These are phyloP conservation scores for Leucocoprinus leucothites DNA, from an alignment of 768 basidiomycete genomes.

Conservation along the genomic window DNA sequence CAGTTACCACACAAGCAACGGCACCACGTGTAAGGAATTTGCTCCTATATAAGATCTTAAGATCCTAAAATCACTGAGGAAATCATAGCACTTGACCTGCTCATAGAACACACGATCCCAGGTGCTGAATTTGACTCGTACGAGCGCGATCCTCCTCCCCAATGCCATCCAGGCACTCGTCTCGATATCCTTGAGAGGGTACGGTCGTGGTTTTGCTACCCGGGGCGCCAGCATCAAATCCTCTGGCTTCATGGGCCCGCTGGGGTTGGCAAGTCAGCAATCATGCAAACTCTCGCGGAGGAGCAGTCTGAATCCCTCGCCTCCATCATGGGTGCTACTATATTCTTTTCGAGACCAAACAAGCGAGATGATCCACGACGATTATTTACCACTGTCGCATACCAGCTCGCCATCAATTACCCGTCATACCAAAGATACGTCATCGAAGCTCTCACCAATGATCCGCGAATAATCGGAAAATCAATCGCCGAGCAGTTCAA, in stretches of 20 bases:
- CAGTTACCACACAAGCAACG: too few relatives aligned
- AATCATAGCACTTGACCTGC: too few relatives aligned
- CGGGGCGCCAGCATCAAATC: too few relatives aligned
- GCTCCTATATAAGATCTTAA: too few relatives aligned
- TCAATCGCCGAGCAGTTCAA: slow-evolving; percentile 13
- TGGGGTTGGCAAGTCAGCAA: slow-evolving; percentile 7
- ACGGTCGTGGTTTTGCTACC: too few relatives aligned
- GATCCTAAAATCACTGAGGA: too few relatives aligned
- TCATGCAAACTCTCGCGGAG: slow-evolving; percentile 7
- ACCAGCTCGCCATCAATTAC: slow-evolving; percentile 16
- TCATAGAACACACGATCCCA: too few relatives aligned
- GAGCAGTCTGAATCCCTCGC: neutral
- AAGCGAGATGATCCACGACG: slow-evolving; percentile 1
- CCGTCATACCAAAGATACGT: slow-evolving; percentile 8
- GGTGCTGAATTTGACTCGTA: neutral
- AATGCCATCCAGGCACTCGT: too few relatives aligned
- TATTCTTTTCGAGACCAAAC: slow-evolving; percentile 18
- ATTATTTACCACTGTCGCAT: slow-evolving; percentile 20
- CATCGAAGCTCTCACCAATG: neutral
- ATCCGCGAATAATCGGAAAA: slow-evolving; percentile 12
- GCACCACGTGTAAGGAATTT: too few relatives aligned
- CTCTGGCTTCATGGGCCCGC: too few relatives aligned
- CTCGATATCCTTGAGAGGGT: too few relatives aligned
- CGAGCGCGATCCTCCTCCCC: neutral
- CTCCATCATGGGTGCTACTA: slow-evolving; percentile 9